Base-by-base conservation (phyloP, 345 rosid genomes). In the Abelmoschus esculentus region DNA sequence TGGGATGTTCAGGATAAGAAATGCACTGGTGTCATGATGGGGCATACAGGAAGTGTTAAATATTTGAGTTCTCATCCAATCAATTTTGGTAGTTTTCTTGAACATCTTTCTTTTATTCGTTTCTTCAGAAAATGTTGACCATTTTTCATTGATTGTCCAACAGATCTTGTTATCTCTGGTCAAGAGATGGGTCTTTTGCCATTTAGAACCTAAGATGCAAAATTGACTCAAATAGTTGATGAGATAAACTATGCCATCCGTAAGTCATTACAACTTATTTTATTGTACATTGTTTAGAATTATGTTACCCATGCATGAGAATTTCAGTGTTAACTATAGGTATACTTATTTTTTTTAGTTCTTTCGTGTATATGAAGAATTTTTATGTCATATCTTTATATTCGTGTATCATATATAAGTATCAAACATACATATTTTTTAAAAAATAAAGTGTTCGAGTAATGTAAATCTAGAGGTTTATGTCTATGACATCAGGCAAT, bases 181-280 rank as follows among this genome's bases (percentile, higher is more conserved):
- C 97, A 15, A 85, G 99, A 79, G 99, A 91, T 81, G 99, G 97
- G 31, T 89, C 91, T 26, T 95, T 95, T 83, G 85, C 88, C 15
- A 59, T 87, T 44, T 95, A 97, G 99, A 97, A 95, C 76, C 75
- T 91, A 79, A 95, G 96, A 82, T 85, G 89, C 85, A 88, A 79
- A 40, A 66, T 47, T 58, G 76, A 73, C 70, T 74, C 88, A 61
- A 67, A 53, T 71, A 72, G 75, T 40, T 74, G 70, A 74, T 8
- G 56, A 36, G 76, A 57, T n/a, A 88, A 85, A 46, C 72, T 60
- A 46, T 71, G 79, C 74, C 71, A 78, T 54, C 72, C 66, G 93
- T 89, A 78, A 80, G 84, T 73, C 69, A 26, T 38, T 19, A 17
- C 61, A 32, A 18, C 70, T n/a, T n/a, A n/a, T n/a, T 13, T 14